A percentile compares a stretch with the other conserved stretches of the same genome.
phyloP scores from a whole-genome alignment of 2,329 filamentous ascomycete genomes.

The Pezicula carpinea region DNA sequence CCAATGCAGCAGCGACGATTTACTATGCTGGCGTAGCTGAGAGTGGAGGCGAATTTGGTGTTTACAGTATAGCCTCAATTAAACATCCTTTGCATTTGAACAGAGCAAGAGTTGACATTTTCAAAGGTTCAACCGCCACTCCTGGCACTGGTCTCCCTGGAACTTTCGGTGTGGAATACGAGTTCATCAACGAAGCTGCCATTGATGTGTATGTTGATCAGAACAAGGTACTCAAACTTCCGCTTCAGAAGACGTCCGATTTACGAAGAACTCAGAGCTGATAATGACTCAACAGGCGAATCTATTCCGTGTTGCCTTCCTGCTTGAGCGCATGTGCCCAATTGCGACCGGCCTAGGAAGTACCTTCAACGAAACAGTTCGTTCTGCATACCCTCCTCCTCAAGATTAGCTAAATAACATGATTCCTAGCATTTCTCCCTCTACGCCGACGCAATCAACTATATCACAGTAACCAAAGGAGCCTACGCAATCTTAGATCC shows the following conservation, averaged over 20 bases:
- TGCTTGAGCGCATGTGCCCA: conserved; percentile 47
- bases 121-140: conserved; percentile 23
- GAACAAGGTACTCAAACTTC: conserved; percentile 30
- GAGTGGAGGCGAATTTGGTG: conserved; percentile 43
- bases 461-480: conserved; percentile 43
- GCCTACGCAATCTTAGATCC: conserved; percentile 44
- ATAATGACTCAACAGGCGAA: conserved; percentile 28
- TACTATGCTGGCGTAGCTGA: conserved; percentile 44
- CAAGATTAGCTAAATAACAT: background rate
- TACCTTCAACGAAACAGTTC: conserved; percentile 43
- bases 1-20: conserved; percentile 33
- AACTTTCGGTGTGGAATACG: conserved; percentile 43
- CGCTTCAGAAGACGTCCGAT: background rate
- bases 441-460: conserved; percentile 43
- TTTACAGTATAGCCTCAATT: conserved; percentile 30
- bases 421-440: conserved; percentile 34
- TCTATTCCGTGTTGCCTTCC: conserved; percentile 44
- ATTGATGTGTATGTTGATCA: conserved; percentile 42
- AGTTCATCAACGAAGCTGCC: conserved; percentile 42
- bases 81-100: background rate
- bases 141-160: conserved; percentile 42
- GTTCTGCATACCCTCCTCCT: background rate
- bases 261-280: no score
- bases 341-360: conserved; percentile 39
- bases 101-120: background rate